phyloP scores from a whole-genome alignment of 192 early-diverging fungal genomes.

The Oehlia diaphana region DNA sequence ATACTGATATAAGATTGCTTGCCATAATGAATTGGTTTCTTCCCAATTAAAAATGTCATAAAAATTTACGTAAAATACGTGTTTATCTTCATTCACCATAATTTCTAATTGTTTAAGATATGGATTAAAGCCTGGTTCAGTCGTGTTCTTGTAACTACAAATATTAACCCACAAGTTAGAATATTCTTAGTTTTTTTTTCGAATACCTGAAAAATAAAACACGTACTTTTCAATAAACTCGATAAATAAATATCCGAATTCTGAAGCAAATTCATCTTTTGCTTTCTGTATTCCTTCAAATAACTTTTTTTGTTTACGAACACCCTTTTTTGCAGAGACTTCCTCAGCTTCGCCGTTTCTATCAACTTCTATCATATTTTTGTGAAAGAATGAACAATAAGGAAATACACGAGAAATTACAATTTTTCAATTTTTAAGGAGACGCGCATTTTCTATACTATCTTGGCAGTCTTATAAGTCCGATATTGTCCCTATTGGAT shows the following conservation, averaged over 20 bases:
- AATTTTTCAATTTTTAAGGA: background rate
- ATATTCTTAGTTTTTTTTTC: too few relatives aligned
- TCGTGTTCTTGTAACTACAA: background rate
- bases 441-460: too few relatives aligned
- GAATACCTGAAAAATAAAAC: too few relatives aligned
- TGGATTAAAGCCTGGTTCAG: background rate
- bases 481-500: background rate
- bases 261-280: conserved; percentile 14
- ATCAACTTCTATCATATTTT: background rate
- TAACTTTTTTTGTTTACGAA: background rate
- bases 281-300: conserved; percentile 10
- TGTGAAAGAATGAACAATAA: background rate
- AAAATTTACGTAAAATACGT: conserved; percentile 78
- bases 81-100: conserved; percentile 26
- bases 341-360: conserved; percentile 1
- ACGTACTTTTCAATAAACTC: background rate
- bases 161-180: background rate
- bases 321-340: background rate
- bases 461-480: too few relatives aligned
- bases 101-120: background rate
- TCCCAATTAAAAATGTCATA: conserved; percentile 50
- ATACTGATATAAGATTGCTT: conserved; percentile 69
- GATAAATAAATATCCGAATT: background rate
- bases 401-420: background rate
- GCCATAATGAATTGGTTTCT: conserved; percentile 58